Evolutionary conservation across 768 basidiomycete genomes (phyloP).

Genomic region (Asterophora lycoperdoides): DNA sequence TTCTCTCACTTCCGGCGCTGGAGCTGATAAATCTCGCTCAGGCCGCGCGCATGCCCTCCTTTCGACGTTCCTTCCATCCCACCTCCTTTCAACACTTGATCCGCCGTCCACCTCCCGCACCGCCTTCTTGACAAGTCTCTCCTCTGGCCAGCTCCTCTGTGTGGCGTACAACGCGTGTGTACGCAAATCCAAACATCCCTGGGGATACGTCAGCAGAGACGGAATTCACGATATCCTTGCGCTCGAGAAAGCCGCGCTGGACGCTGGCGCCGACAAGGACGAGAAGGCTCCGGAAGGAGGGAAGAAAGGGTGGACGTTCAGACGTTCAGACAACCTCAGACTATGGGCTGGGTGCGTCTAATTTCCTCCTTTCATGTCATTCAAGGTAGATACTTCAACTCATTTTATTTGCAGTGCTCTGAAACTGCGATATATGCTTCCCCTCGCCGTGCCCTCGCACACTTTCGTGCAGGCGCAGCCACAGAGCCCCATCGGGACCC

Average conservation of each 20-base stretch:
- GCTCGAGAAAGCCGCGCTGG: constrained; percentile 49
- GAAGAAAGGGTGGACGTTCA: constrained; percentile 76
- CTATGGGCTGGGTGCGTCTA: constrained; percentile 76
- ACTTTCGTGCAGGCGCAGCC: constrained; percentile 21
- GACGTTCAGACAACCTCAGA: constrained; percentile 80
- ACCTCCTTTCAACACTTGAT: constrained; percentile 39
- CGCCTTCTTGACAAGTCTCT: constrained; percentile 49
- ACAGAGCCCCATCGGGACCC: too few species aligned
- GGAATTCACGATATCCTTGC: constrained; percentile 76
- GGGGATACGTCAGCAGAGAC: constrained; percentile 80
- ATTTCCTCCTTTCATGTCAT: not conserved
- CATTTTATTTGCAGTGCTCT: constrained; percentile 50
- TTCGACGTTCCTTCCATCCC: constrained; percentile 51
- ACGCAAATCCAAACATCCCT: constrained; percentile 75
- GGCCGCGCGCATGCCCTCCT: constrained; percentile 66
- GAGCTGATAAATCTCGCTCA: constrained; percentile 23
- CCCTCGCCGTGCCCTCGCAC: constrained; percentile 53
- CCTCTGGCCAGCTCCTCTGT: constrained; percentile 80
- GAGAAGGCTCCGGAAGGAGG: constrained; percentile 33
- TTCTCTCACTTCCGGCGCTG: constrained; percentile 1
- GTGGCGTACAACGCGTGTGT: constrained; percentile 77
- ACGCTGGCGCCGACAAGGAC: constrained; percentile 24
- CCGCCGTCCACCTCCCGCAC: constrained; percentile 29
- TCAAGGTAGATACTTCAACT: not conserved
- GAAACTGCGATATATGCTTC: constrained; percentile 76